A percentile compares a stretch with the other conserved stretches of the same genome.
Conservation (phyloP, 768 basidiomycete genomes). For the Termitomyces sp. region DNA sequence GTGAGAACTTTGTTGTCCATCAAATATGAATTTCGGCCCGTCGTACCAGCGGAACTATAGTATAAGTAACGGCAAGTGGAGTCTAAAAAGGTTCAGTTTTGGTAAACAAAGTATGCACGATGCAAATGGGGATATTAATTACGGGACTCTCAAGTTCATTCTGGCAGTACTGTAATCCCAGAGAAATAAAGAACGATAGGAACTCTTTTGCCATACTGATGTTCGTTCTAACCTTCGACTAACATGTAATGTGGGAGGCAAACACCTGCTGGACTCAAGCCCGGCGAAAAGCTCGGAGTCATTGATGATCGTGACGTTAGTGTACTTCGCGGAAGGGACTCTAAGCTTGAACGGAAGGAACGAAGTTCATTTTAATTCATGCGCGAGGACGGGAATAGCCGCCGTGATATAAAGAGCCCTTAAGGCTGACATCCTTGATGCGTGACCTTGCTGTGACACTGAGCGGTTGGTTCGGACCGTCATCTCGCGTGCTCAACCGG, state of each 20-base stretch:
- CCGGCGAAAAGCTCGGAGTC: neutral
- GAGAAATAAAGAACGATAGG: neutral
- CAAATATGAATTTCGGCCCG: neutral
- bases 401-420: too few species aligned
- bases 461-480: too few species aligned
- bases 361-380: too few species aligned
- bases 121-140: neutral
- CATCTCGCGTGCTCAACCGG: neutral
- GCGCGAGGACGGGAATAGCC: too few species aligned
- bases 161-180: neutral
- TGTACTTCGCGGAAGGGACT: neutral
- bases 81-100: neutral
- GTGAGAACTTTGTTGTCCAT: neutral
- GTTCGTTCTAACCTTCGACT: neutral
- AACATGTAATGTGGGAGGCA: neutral
- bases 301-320: neutral
- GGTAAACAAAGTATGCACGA: neutral
- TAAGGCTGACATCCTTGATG: too few species aligned
- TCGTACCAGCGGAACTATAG: neutral
- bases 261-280: neutral
- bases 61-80: neutral
- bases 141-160: neutral
- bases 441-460: too few species aligned
- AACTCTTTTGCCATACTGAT: neutral
- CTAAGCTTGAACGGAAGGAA: neutral